These are phyloP conservation scores for Phlegmacium glaucopus DNA, from an alignment of 768 basidiomycete genomes.

Conservation along the genomic window DNA sequence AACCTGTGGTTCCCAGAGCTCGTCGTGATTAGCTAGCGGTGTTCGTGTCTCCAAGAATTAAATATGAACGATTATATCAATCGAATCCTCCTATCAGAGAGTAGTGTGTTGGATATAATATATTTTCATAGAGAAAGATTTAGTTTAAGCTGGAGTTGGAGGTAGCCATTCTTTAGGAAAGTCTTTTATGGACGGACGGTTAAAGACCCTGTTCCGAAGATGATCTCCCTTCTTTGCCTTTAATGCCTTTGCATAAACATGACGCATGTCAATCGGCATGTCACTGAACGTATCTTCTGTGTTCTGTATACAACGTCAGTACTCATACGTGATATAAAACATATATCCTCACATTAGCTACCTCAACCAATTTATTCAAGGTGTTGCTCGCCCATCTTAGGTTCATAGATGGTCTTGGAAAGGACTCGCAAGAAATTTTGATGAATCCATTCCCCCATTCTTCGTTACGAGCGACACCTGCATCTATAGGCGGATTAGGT, in stretches of 20 bases:
- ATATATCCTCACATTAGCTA: constrained; percentile 72
- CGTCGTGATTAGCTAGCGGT: too few relatives aligned
- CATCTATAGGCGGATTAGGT: constrained; percentile 64
- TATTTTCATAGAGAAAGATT: constrained; percentile 7
- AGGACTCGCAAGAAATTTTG: constrained; percentile 90
- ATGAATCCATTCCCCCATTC: constrained; percentile 72
- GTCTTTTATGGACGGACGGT: constrained; percentile 66
- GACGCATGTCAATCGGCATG: constrained; percentile 80
- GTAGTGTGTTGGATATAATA: constrained; percentile 2
- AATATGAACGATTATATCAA: neutral
- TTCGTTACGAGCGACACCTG: constrained; percentile 51
- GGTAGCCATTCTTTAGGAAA: constrained; percentile 89
- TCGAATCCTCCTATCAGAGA: too few relatives aligned
- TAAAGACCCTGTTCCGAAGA: constrained; percentile 46
- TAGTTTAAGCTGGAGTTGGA: constrained; percentile 7
- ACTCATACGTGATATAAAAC: neutral
- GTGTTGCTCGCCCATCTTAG: constrained; percentile 92
- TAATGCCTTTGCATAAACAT: constrained; percentile 65
- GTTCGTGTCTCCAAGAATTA: neutral
- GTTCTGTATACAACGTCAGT: constrained; percentile 28
- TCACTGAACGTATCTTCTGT: constrained; percentile 47
- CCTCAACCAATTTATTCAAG: constrained; percentile 71
- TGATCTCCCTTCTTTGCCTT: constrained; percentile 78
- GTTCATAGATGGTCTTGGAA: constrained; percentile 80
- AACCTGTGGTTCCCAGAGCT: too few relatives aligned